Evolutionary conservation across 1,284 basidiomycete species (phyloP).

Genomic region (Heliocybe sulcata): DNA sequence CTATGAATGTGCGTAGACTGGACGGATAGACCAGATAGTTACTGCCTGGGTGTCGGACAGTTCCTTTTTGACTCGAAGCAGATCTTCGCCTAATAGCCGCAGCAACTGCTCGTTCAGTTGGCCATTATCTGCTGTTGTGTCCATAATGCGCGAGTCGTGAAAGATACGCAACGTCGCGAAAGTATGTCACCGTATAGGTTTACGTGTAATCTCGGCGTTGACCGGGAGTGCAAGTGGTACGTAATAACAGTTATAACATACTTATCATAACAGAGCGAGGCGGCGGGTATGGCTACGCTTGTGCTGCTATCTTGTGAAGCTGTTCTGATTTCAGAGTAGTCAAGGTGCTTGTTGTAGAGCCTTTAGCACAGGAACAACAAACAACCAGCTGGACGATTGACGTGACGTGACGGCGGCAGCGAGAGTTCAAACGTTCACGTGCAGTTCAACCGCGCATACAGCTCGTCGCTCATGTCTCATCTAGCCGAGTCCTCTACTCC

Average conservation of each 20-base stretch:
- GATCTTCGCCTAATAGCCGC: background rate
- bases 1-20: background rate
- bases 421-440: background rate
- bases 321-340: no score
- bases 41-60: background rate
- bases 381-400: no score
- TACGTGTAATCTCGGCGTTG: no score
- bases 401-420: no score
- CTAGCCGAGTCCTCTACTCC: conserved; percentile 14
- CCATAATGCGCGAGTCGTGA: background rate
- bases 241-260: no score
- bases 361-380: no score
- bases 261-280: no score
- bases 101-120: background rate
- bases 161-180: background rate
- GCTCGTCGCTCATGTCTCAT: background rate
- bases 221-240: no score
- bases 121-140: background rate
- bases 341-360: no score
- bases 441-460: background rate
- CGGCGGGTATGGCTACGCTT: no score
- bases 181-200: no score
- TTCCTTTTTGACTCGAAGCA: background rate
- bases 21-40: background rate
- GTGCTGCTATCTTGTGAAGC: no score